phyloP scores from a whole-genome alignment of 441 rosid genomes.

The Rhodomyrtus psidioides region DNA sequence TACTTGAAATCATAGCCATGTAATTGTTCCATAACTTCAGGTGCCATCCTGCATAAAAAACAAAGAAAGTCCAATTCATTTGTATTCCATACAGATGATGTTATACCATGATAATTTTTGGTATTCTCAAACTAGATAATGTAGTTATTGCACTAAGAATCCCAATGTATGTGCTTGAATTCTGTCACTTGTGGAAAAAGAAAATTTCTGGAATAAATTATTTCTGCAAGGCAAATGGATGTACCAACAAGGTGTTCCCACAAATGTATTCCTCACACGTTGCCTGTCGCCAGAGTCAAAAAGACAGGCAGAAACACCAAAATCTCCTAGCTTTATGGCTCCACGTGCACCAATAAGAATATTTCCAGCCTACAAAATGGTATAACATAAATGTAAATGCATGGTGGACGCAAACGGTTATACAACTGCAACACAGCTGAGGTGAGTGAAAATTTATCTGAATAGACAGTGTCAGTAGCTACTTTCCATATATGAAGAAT shows the following conservation, averaged over 20 bases:
- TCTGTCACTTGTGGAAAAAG: neutral
- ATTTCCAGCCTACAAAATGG: constrained; percentile 70
- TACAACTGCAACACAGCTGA: neutral
- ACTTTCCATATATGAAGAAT: neutral
- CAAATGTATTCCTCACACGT: constrained; percentile 95
- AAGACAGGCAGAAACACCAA: constrained; percentile 96
- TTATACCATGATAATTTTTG: neutral
- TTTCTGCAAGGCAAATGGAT: constrained; percentile 1
- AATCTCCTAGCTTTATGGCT: constrained; percentile 82
- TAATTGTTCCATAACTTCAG: constrained; percentile 98
- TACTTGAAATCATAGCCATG: constrained; percentile 98
- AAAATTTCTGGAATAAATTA: neutral
- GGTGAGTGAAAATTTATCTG: neutral
- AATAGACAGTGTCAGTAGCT: neutral
- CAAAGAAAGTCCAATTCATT: neutral
- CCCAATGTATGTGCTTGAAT: neutral
- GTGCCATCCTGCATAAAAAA: constrained; percentile 83
- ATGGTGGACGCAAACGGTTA: neutral
- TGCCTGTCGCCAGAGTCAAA: constrained; percentile 99
- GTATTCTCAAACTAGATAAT: neutral
- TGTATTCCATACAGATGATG: neutral
- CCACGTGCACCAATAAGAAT: constrained; percentile 80
- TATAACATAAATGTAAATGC: neutral
- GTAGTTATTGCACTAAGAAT: neutral
- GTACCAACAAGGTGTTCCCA: constrained; percentile 99